These are phyloP conservation scores for Lactuca sativa DNA, from an alignment of 129 eudicot genomes.

Conservation along the genomic window DNA sequence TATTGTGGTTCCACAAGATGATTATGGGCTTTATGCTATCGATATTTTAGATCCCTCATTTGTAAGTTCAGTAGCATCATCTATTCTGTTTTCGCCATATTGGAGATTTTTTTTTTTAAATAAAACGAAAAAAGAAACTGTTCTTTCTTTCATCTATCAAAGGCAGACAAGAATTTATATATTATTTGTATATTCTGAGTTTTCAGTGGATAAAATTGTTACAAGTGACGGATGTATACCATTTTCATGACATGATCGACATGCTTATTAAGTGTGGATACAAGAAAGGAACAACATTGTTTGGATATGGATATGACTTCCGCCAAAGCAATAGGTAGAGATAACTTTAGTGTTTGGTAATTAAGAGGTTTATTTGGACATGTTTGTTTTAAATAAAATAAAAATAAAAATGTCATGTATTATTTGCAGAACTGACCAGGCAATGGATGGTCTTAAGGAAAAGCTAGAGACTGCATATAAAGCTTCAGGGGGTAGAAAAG, in stretches of 20 bases:
- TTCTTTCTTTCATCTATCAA: background rate
- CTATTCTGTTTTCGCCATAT: too few relatives aligned
- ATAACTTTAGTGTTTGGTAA: slow-evolving; percentile 5
- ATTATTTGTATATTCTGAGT: slow-evolving; percentile 11
- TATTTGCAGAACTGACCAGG: slow-evolving; percentile 69
- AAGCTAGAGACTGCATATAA: slow-evolving; percentile 73
- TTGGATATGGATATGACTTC: slow-evolving; percentile 94
- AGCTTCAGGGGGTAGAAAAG: slow-evolving; percentile 88
- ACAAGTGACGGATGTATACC: slow-evolving; percentile 72
- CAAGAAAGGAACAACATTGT: slow-evolving; percentile 91
- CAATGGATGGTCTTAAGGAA: slow-evolving; percentile 68
- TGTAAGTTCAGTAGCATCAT: slow-evolving; percentile 39
- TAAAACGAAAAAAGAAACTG: background rate
- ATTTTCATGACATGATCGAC: slow-evolving; percentile 96
- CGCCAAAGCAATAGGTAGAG: slow-evolving; percentile 87
- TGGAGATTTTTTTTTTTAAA: too few relatives aligned
- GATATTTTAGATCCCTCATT: slow-evolving; percentile 87
- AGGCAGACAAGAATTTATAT: background rate
- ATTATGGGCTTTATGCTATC: slow-evolving; percentile 86
- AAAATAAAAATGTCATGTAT: slow-evolving; percentile 1
- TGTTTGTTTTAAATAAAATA: too few relatives aligned
- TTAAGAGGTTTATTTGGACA: background rate
- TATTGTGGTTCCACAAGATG: slow-evolving; percentile 84
- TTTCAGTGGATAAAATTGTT: slow-evolving; percentile 67
- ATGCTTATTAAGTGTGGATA: slow-evolving; percentile 91